Conservation (phyloP, 495 filamentous ascomycete species). For the Penicillium samsonianum region DNA sequence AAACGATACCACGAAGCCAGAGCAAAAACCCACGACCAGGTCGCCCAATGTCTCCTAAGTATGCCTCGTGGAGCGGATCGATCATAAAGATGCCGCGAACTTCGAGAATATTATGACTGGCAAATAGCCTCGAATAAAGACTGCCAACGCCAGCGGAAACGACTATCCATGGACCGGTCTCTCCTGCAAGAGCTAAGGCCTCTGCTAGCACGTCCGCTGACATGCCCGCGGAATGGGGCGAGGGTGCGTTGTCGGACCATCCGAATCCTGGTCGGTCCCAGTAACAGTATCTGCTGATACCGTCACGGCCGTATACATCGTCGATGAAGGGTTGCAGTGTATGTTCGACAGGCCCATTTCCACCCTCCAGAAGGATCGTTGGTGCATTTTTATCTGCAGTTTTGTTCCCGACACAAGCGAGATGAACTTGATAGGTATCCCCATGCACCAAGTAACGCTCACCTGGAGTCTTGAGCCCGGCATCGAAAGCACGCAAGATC, state of each 20-base stretch:
- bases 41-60: slow-evolving; percentile 63
- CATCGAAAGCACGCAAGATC: slow-evolving; percentile 73
- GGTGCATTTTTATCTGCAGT: slow-evolving; percentile 47
- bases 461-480: slow-evolving; percentile 68
- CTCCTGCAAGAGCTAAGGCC: slow-evolving; percentile 75
- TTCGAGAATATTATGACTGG: slow-evolving; percentile 70
- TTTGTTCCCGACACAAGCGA: slow-evolving; percentile 75
- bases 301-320: slow-evolving; percentile 66
- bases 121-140: slow-evolving; percentile 87
- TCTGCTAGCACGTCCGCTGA: slow-evolving; percentile 82
- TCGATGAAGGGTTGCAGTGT: slow-evolving; percentile 67
- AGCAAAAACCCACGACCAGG: slow-evolving; percentile 75
- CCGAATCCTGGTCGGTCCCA: slow-evolving; percentile 89
- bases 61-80: slow-evolving; percentile 83
- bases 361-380: slow-evolving; percentile 83
- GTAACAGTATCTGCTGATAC: slow-evolving; percentile 87
- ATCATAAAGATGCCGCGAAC: slow-evolving; percentile 80
- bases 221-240: slow-evolving; percentile 89
- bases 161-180: slow-evolving; percentile 80
- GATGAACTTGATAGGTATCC: slow-evolving; percentile 79
- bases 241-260: slow-evolving; percentile 93
- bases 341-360: slow-evolving; percentile 74
- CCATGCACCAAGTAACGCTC: slow-evolving; percentile 75
- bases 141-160: slow-evolving; percentile 75
- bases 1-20: slow-evolving; percentile 82